Conservation (phyloP, 2,329 filamentous ascomycete genomes). For the Epichloe bromicola region DNA sequence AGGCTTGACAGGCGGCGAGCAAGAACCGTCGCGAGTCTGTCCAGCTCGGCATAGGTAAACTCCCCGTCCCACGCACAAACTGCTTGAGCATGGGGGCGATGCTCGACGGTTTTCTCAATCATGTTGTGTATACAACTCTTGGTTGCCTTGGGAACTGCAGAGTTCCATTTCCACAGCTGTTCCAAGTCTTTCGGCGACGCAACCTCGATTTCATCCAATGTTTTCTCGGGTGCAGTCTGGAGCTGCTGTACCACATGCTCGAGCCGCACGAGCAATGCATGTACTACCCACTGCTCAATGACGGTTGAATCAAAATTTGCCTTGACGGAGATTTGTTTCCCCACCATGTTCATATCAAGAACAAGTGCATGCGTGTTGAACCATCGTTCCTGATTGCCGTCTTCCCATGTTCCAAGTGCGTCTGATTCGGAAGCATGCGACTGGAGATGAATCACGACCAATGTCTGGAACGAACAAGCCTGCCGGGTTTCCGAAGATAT, state of each 20-base stretch:
- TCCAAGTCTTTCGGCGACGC: constrained; percentile 20
- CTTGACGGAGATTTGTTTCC: neutral
- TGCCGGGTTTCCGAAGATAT: constrained; percentile 5
- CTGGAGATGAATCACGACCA: constrained; percentile 17
- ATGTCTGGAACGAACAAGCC: constrained; percentile 15
- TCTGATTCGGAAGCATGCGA: neutral
- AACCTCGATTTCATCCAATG: neutral
- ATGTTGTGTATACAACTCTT: constrained; percentile 33
- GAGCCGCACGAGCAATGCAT: neutral
- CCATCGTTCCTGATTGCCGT: neutral
- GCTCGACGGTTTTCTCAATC: constrained; percentile 24
- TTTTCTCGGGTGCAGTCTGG: neutral
- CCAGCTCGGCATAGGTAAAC: constrained; percentile 32
- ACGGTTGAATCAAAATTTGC: neutral
- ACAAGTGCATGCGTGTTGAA: neutral
- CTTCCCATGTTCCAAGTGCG: neutral
- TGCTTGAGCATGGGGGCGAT: constrained; percentile 25
- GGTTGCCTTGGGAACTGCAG: constrained; percentile 26
- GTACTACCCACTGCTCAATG: neutral
- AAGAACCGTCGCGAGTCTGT: constrained; percentile 27
- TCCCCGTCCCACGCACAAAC: constrained; percentile 38
- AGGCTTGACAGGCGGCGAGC: constrained; percentile 22
- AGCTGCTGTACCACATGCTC: constrained; percentile 1
- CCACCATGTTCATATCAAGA: neutral
- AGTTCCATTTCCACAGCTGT: constrained; percentile 35